Evolutionary conservation across 805 yeast genomes (phyloP).

Genomic region (Spathaspora passalidarum): DNA sequence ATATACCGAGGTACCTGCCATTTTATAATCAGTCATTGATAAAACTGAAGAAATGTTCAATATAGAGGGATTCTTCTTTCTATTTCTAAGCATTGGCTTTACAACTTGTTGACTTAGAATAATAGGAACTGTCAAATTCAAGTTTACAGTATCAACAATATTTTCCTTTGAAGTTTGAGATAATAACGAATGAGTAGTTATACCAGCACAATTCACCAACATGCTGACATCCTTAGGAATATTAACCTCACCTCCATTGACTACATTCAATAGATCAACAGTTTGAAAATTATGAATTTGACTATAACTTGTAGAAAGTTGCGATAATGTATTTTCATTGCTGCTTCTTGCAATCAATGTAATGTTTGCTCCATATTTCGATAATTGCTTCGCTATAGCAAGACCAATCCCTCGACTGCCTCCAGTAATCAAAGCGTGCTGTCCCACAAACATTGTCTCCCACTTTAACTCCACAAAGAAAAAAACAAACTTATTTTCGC

Average conservation of each 20-base stretch:
- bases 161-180: conserved; percentile 37
- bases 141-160: conserved; percentile 45
- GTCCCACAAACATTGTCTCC: conserved; percentile 8
- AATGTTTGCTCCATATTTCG: conserved; percentile 28
- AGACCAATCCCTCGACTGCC: conserved; percentile 39
- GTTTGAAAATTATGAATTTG: conserved; percentile 11
- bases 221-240: conserved; percentile 34
- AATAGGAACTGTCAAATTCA: conserved; percentile 63
- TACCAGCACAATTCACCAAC: conserved; percentile 66
- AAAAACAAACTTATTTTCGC: neutral
- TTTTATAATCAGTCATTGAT: conserved; percentile 31
- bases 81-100: conserved; percentile 44
- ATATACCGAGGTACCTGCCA: conserved; percentile 63
- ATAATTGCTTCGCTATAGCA: conserved; percentile 25
- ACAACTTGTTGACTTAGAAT: conserved; percentile 51
- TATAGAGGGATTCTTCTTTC: conserved; percentile 30
- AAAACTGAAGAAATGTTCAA: conserved; percentile 68
- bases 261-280: conserved; percentile 10
- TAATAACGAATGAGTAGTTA: conserved; percentile 55
- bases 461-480: neutral
- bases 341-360: conserved; percentile 27
- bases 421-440: conserved; percentile 38
- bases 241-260: neutral
- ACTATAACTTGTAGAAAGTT: conserved; percentile 7
- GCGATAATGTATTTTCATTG: conserved; percentile 31